Percentiles rank a stretch among this genome's conserved stretches.
Conservation (phyloP, 2,329 filamentous ascomycete species). For the Emergomyces africanus region DNA sequence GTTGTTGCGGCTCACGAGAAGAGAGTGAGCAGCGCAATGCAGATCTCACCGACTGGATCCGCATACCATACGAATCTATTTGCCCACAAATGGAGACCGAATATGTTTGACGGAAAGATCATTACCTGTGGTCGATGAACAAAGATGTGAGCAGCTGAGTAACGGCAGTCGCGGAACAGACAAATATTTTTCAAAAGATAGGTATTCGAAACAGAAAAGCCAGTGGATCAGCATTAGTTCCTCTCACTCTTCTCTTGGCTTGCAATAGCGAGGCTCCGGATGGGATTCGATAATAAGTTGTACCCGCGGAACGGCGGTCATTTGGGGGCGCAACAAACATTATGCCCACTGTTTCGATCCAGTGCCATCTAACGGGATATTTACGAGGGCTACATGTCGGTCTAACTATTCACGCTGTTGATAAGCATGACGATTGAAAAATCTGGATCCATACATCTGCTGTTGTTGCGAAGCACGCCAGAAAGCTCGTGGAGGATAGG, state of each 20-base stretch:
- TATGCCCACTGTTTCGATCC: conserved; percentile 52
- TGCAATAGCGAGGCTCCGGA: conserved; percentile 38
- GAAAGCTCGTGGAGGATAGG: conserved; percentile 44
- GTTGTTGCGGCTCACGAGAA: conserved; percentile 48
- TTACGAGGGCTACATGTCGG: conserved; percentile 48
- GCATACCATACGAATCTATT: conserved; percentile 44
- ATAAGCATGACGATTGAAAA: conserved; percentile 51
- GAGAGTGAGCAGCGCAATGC: conserved; percentile 48
- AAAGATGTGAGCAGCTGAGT: conserved; percentile 12
- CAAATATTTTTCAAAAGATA: conserved; percentile 20
- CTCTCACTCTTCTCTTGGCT: conserved; percentile 29
- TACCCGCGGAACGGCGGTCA: conserved; percentile 54
- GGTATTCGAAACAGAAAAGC: conserved; percentile 39
- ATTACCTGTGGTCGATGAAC: conserved; percentile 43
- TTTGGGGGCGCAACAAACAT: conserved; percentile 55
- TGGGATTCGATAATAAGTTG: conserved; percentile 48
- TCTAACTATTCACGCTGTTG: conserved; percentile 47
- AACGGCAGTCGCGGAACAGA: conserved; percentile 13
- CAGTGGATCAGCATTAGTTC: conserved; percentile 43
- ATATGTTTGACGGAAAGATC: too few species aligned
- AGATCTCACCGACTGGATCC: conserved; percentile 49
- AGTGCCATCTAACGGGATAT: conserved; percentile 49
- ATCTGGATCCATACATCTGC: conserved; percentile 54
- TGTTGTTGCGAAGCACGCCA: conserved; percentile 52
- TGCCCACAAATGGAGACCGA: conserved; percentile 45